Conservation (phyloP, 2,329 filamentous ascomycete genomes). For the Neonectria punicea region DNA sequence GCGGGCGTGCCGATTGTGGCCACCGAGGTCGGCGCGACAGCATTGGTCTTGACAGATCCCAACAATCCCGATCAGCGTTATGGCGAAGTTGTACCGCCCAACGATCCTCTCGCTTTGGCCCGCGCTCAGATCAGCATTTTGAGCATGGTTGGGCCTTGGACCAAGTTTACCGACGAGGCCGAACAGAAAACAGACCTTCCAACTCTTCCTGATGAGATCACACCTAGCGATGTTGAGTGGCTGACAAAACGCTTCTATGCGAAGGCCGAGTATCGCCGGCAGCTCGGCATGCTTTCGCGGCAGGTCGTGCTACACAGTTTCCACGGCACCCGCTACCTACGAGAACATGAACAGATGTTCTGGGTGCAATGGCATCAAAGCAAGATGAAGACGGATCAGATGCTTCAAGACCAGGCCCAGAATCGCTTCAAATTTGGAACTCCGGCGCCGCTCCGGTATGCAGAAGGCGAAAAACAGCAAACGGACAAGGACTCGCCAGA, state of each 20-base stretch:
- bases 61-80: slow-evolving; percentile 31
- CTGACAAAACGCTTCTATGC: slow-evolving; percentile 27
- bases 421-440: slow-evolving; percentile 25
- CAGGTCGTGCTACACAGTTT: slow-evolving; percentile 31
- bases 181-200: neutral
- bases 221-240: slow-evolving; percentile 27
- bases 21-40: slow-evolving; percentile 33
- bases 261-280: slow-evolving; percentile 24
- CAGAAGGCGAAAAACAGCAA: slow-evolving; percentile 8
- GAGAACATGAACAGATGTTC: slow-evolving; percentile 8
- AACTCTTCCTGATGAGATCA: slow-evolving; percentile 28
- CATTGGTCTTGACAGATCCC: slow-evolving; percentile 30
- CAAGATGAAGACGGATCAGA: slow-evolving; percentile 20
- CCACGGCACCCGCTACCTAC: slow-evolving; percentile 30
- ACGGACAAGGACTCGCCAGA: neutral
- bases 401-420: slow-evolving; percentile 5
- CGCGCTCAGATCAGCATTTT: slow-evolving; percentile 31
- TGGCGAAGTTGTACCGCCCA: slow-evolving; percentile 33
- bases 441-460: slow-evolving; percentile 22
- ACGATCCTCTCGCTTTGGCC: slow-evolving; percentile 30
- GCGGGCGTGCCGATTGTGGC: slow-evolving; percentile 35
- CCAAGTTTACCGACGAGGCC: slow-evolving; percentile 27
- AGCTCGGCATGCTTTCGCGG: slow-evolving; percentile 28
- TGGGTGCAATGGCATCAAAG: slow-evolving; percentile 34
- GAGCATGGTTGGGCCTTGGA: slow-evolving; percentile 34